Evolutionary conservation across 2,329 filamentous ascomycete genomes (phyloP), one percentile per base, ranked within the genome.

Genomic region (Didymella glomerata): DNA sequence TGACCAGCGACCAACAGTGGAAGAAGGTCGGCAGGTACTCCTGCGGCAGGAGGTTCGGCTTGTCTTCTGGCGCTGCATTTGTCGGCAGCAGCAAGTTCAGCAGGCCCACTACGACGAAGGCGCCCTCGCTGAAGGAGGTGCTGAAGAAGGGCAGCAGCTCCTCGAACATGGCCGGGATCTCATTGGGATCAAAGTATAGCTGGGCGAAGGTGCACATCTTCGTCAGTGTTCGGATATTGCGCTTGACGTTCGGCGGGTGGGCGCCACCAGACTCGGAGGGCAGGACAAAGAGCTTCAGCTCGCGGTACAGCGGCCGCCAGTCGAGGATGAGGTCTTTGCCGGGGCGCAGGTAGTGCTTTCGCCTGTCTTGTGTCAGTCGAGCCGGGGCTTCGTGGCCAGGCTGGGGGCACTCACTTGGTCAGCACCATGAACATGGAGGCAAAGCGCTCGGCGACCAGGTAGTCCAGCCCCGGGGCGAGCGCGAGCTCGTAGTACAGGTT

Each of bases 401-500:
- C 52, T 27, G 3, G 36, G 54, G 24, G 22, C 41, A 81, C 88
- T 78, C 80, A 95, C 93, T 95, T 96, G n/a, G 93, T 96, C 68
- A 99, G 81, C 11, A 92, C 88, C 78, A 97, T 90, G 72, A 98
- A 94, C 93, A 98, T 98, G 82, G 92, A 95, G 45, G 94, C 86
- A 76, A 99, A 99, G 60, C 94, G 87, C 79, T 99, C 96, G 4
- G 92, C 86, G 9, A 93, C 88, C 59, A 84, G 85, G 50, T 86
- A 85, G 72, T 98, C 94, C 55, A 99, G 84, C 3, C 96, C 95
- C 0, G 94, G 95, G 27, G 95, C 92, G 61, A 99, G 84, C 5
- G 92, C 86, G 59, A 99, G 89, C 79, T 97, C 93, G 79, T 97
- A 99, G 80, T 97, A 99, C 36, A 99, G 84, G 79, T 90, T 91